These are phyloP conservation scores for Hyaloperonospora brassicae DNA, from an alignment of 352 stramenopile species.

Conservation along the genomic window DNA sequence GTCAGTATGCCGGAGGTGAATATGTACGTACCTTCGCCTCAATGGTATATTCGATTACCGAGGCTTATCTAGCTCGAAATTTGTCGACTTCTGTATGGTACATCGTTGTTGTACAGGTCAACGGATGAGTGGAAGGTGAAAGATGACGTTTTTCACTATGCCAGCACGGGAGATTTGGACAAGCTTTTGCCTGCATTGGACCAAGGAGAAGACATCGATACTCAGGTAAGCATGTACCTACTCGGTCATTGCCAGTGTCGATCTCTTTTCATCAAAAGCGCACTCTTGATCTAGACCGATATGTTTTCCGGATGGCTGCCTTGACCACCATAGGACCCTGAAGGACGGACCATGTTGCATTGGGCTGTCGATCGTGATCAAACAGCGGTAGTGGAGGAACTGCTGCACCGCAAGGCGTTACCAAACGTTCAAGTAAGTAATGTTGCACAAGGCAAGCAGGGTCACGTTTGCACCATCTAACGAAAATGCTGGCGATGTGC, in stretches of 20 bases:
- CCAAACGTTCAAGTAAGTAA: slow-evolving; percentile 47
- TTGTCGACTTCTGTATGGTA: not conserved
- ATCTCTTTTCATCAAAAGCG: no score
- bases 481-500: not conserved
- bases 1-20: slow-evolving; percentile 65
- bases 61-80: no score
- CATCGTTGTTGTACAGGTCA: slow-evolving; percentile 26
- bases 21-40: slow-evolving; percentile 30
- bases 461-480: not conserved
- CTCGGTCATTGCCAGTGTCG: no score
- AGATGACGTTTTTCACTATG: slow-evolving; percentile 65
- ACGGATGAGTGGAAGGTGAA: slow-evolving; percentile 71
- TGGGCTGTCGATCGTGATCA: slow-evolving; percentile 73
- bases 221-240: slow-evolving; percentile 21
- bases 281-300: no score
- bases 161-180: slow-evolving; percentile 50
- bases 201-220: slow-evolving; percentile 36
- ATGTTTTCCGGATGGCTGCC: no score
- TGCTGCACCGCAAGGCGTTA: slow-evolving; percentile 45
- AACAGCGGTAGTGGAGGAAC: slow-evolving; percentile 35
- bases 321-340: slow-evolving; percentile 34
- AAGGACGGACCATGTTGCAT: slow-evolving; percentile 76
- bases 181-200: slow-evolving; percentile 42
- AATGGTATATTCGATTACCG: not conserved
- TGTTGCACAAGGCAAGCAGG: not conserved